Conservation (phyloP, 2,329 filamentous ascomycete genomes). For the Bretziella fagacearum region DNA sequence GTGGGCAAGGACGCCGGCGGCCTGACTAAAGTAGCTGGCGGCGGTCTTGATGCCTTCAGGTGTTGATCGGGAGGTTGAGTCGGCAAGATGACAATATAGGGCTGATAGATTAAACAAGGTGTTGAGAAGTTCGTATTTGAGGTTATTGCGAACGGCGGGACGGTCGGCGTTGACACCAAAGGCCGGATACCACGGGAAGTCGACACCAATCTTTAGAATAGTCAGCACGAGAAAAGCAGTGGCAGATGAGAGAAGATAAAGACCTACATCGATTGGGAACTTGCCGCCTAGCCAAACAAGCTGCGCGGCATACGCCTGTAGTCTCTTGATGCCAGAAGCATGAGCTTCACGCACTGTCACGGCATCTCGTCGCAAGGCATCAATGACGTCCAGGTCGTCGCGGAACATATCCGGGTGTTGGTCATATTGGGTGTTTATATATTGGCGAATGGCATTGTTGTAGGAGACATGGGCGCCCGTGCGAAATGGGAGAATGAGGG, state of each 20-base stretch:
- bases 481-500: slow-evolving; percentile 73
- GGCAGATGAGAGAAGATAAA: neutral
- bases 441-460: slow-evolving; percentile 70
- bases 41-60: slow-evolving; percentile 74
- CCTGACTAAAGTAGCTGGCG: slow-evolving; percentile 75
- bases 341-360: slow-evolving; percentile 80
- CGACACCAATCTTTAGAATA: slow-evolving; percentile 56
- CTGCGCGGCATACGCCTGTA: slow-evolving; percentile 85
- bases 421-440: slow-evolving; percentile 97
- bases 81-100: slow-evolving; percentile 82
- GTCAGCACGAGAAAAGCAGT: neutral
- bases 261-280: slow-evolving; percentile 75
- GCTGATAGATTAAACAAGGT: slow-evolving; percentile 85
- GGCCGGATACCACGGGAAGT: slow-evolving; percentile 92
- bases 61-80: slow-evolving; percentile 58
- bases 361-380: slow-evolving; percentile 68
- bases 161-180: slow-evolving; percentile 75
- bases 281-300: slow-evolving; percentile 86
- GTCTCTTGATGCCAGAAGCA: slow-evolving; percentile 64
- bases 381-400: slow-evolving; percentile 69
- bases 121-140: slow-evolving; percentile 76
- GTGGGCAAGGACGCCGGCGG: slow-evolving; percentile 68
- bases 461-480: slow-evolving; percentile 65
- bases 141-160: slow-evolving; percentile 48
- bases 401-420: slow-evolving; percentile 96